These are phyloP conservation scores for California macrophylla DNA, from an alignment of 441 rosid genomes.

Conservation along the genomic window DNA sequence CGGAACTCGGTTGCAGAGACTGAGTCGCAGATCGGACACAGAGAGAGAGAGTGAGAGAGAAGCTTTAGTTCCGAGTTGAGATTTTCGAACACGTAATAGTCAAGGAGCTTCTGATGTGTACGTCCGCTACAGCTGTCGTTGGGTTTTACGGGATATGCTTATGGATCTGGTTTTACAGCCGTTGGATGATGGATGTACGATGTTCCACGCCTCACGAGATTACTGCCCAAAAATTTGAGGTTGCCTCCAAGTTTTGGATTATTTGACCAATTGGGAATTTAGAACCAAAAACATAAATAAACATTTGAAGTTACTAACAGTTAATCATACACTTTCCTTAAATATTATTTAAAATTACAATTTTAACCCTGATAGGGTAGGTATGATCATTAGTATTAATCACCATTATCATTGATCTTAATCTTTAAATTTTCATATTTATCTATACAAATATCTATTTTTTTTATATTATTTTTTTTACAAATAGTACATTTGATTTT, in stretches of 20 bases:
- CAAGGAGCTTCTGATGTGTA: neutral
- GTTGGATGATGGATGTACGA: neutral
- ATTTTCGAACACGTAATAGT: neutral
- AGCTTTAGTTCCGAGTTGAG: neutral
- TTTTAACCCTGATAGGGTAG: no score
- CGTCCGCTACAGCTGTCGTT: neutral
- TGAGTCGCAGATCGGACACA: conserved; percentile 6
- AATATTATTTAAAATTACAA: no score
- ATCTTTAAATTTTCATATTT: no score
- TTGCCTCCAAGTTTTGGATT: neutral
- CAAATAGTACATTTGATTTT: no score
- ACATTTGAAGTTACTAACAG: no score
- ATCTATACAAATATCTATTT: no score
- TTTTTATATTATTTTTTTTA: no score
- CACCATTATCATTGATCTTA: no score
- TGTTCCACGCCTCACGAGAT: neutral
- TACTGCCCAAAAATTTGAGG: neutral
- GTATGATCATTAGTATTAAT: no score
- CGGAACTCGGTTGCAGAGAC: neutral
- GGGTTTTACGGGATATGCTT: neutral
- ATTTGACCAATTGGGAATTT: neutral
- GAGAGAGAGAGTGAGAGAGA: neutral
- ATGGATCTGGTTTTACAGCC: neutral
- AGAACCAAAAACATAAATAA: neutral
- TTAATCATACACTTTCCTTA: no score